Evolutionary conservation across 495 filamentous ascomycete species (phyloP).

Genomic region (Neurospora pannonica): DNA sequence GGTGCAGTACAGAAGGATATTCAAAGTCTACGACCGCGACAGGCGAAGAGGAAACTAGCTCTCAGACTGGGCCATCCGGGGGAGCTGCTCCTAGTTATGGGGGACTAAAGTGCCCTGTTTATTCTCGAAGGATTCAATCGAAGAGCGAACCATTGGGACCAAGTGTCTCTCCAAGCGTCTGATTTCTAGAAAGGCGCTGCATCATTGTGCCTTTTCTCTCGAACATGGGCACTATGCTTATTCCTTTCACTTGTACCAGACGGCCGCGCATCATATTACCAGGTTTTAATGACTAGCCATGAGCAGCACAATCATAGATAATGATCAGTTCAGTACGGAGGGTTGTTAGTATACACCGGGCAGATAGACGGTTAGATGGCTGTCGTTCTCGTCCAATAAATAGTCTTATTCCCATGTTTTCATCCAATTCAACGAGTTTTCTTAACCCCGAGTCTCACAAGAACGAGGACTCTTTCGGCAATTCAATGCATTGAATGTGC

Average conservation of each 20-base stretch:
- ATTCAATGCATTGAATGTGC: not conserved
- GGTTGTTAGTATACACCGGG: not conserved
- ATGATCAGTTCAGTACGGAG: not conserved
- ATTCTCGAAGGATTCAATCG: slow-evolving; percentile 22
- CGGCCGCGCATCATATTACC: not conserved
- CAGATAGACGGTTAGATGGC: not conserved
- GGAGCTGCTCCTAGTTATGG: not conserved
- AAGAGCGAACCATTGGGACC: slow-evolving; percentile 22
- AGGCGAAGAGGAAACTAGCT: not conserved
- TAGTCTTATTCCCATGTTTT: not conserved
- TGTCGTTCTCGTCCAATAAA: not conserved
- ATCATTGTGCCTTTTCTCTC: not conserved
- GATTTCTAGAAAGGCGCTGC: not conserved
- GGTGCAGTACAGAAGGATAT: not conserved
- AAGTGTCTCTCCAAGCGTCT: not conserved
- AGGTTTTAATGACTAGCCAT: not conserved
- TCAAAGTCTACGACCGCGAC: not conserved
- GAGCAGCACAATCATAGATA: not conserved
- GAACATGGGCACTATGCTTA: not conserved
- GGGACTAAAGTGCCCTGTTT: slow-evolving; percentile 15
- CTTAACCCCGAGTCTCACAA: not conserved
- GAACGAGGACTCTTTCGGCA: not conserved
- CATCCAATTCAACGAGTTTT: not conserved
- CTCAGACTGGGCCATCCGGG: not conserved
- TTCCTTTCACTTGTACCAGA: not conserved